Base-by-base conservation (phyloP, 805 yeast genomes). In the Myxozyma neotropica region DNA sequence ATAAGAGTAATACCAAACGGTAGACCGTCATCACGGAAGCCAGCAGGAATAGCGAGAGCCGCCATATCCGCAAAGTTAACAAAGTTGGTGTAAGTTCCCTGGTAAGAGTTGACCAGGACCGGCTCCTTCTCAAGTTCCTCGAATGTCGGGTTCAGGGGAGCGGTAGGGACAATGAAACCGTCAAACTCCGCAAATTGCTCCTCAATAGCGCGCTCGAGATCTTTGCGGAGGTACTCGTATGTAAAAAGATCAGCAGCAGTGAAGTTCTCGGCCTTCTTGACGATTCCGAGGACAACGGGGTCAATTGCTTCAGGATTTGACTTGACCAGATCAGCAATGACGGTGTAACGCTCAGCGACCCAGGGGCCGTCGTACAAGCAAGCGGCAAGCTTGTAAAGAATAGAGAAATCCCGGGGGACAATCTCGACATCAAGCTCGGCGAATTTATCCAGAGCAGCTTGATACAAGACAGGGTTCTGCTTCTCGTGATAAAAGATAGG, bases 51-150 rank as follows among this genome's bases (percentile, higher is more conserved):
- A 0, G 98, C 90, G 68, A 93, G 78, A 0, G 96, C 98, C 38
- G 95, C 86, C 78, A 92, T 75, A 71, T 93, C 98, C 2, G 97
- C 96, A 72, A 93, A 81, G 73, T 94, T 93, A 68, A 89, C 97
- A 73, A 94, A 94, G 76, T 93, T 93, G 31, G 98, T 93, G 86
- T 96, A 93, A n/a, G 97, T 91, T 33, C 99, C 99, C 77, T 94
- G 99, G 70, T 80, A 80, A 4, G 97, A 89, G 78, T 93, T 93
- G 68, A 91, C 83, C 47, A 78, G 73, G 31, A 94, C 78, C 3
- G 98, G 98, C 71, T 92, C 96, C 6, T 78, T 75, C 61, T 78
- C 83, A 26, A 93, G 83, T 59, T 87, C 84, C 47, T 78, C 84
- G 52, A 92, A 82, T 4, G 91, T 83, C 51, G 98, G 98, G 70